Percentiles rank a stretch among this genome's conserved stretches.
Evolutionary conservation across 345 rosid species (phyloP).

Genomic region (Zanthoxylum bungeanum): DNA sequence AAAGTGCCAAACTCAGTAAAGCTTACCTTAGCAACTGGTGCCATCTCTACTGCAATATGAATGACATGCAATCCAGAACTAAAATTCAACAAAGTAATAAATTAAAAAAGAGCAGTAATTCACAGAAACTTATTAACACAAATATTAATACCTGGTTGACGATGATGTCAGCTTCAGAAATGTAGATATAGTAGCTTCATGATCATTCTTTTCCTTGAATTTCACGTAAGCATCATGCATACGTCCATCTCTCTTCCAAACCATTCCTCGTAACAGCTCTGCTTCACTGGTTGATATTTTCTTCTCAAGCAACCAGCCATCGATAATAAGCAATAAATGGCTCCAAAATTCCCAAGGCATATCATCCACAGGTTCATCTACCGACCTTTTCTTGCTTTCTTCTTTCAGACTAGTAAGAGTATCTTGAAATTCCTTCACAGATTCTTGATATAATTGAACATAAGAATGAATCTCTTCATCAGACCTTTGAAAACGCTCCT

Average conservation of each 20-base stretch:
- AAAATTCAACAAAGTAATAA: conserved; percentile 40
- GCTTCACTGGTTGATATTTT: conserved; percentile 66
- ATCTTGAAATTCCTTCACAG: conserved; percentile 80
- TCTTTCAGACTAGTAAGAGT: conserved; percentile 72
- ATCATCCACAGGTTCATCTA: conserved; percentile 66
- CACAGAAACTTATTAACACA: neutral
- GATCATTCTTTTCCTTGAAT: conserved; percentile 66
- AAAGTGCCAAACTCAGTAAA: conserved; percentile 16
- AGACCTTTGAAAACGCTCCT: conserved; percentile 78
- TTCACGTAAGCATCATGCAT: conserved; percentile 57
- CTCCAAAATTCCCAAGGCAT: conserved; percentile 96
- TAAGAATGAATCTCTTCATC: conserved; percentile 82
- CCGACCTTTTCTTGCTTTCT: conserved; percentile 66
- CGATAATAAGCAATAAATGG: conserved; percentile 68
- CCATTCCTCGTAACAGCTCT: conserved; percentile 71
- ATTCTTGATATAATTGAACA: conserved; percentile 76
- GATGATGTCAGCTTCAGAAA: conserved; percentile 64
- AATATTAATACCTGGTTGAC: conserved; percentile 50
- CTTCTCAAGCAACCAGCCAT: conserved; percentile 94
- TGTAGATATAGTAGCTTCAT: conserved; percentile 49
- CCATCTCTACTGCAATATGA: conserved; percentile 97
- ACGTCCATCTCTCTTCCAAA: conserved; percentile 70
- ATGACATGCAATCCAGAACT: conserved; percentile 83
- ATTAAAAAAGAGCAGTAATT: conserved; percentile 21
- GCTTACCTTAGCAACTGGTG: conserved; percentile 97